Percentiles rank a stretch among this genome's conserved stretches.
phyloP scores from a whole-genome alignment of 2,329 filamentous ascomycete species.

The Sclerotinia subarctica region DNA sequence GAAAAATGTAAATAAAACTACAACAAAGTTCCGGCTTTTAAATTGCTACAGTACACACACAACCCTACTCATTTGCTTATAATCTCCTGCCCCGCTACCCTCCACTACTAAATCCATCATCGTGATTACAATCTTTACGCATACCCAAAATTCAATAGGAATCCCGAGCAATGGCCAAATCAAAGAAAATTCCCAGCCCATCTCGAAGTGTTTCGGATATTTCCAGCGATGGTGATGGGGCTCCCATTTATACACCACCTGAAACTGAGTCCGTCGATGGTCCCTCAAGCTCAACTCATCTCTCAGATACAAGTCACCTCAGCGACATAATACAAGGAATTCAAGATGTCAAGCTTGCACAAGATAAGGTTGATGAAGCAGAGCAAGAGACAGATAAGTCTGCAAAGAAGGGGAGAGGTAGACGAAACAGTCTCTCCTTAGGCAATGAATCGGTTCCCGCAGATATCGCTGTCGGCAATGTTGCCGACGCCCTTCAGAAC shows the following conservation, averaged over 20 bases:
- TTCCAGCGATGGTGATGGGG: slow-evolving; percentile 8
- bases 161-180: background rate
- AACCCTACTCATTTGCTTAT: background rate
- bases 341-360: background rate
- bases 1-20: background rate
- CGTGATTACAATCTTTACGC: slow-evolving; percentile 2
- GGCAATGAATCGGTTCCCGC: background rate
- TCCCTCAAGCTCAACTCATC: background rate
- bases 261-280: background rate
- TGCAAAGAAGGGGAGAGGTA: background rate
- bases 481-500: background rate
- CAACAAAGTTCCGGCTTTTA: background rate
- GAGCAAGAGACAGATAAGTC: background rate
- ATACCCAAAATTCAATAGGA: background rate
- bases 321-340: background rate
- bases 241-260: slow-evolving; percentile 11
- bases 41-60: background rate
- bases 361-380: background rate
- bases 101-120: no score
- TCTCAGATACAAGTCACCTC: background rate
- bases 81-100: background rate
- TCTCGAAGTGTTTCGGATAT: background rate
- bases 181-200: slow-evolving; percentile 1
- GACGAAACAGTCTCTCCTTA: background rate
- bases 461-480: background rate